phyloP scores from a whole-genome alignment of 176 grass and related monocot genomes.

The Avena sativa region DNA sequence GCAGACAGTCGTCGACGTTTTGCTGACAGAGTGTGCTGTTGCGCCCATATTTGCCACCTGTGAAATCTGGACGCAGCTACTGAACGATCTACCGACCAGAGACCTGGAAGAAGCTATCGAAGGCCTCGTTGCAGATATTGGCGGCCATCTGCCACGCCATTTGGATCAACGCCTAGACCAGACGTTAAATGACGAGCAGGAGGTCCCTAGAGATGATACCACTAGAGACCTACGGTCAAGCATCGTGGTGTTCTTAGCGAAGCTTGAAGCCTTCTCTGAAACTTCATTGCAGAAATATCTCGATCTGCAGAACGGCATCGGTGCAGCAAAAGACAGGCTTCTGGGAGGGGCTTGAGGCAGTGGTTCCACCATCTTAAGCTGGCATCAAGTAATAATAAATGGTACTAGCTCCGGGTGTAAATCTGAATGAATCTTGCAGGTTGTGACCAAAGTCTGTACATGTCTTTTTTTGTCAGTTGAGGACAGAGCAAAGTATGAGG shows the following conservation, averaged over 20 bases:
- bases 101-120: slow-evolving; percentile 52
- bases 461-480: neutral
- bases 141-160: neutral
- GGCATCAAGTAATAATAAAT: neutral
- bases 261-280: slow-evolving; percentile 53
- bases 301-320: slow-evolving; percentile 43
- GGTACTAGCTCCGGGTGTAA: neutral
- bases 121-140: slow-evolving; percentile 39
- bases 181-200: neutral
- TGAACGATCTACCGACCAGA: slow-evolving; percentile 34
- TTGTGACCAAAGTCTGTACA: neutral
- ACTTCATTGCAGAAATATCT: slow-evolving; percentile 53
- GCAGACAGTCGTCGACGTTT: slow-evolving; percentile 20
- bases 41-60: slow-evolving; percentile 66
- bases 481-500: neutral
- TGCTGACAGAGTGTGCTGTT: slow-evolving; percentile 18
- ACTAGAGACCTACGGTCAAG: slow-evolving; percentile 34
- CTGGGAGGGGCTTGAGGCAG: slow-evolving; percentile 3
- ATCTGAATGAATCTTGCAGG: neutral
- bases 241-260: slow-evolving; percentile 51
- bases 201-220: slow-evolving; percentile 2
- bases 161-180: slow-evolving; percentile 36
- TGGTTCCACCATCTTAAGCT: neutral
- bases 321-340: slow-evolving; percentile 29
- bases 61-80: slow-evolving; percentile 51